Base-by-base conservation (phyloP, 257 asterid genomes). In the Capsicum pubescens region DNA sequence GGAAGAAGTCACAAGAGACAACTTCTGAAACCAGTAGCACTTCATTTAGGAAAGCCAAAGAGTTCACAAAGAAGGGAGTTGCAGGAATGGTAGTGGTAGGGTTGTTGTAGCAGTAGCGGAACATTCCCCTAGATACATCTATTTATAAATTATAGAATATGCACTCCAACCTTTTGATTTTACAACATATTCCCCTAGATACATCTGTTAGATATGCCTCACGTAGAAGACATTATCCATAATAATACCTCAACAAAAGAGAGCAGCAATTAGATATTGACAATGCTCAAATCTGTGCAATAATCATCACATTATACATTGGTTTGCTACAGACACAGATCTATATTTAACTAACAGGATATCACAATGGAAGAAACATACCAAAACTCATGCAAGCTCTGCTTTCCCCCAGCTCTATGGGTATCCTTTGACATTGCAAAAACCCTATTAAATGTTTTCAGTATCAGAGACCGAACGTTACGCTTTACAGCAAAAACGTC, bases 381-480 rank as follows among this genome's bases (percentile, higher is more conserved):
- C 84, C 84, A 82, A 82, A 82, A 67, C 61, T 82, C 79, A 82
- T 82, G 68, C 84, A 82, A 54, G 67, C 84, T 82, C 42, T 82
- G 84, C 32, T 82, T 71, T 15, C 80, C 80, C 56, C 77, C 84
- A 50, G 79, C 84, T 57, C 55, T 82, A 19, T 59, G 55, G n/a
- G 84, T 54, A 46, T 71, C 77, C 67, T 52, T 82, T 32, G 80
- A 71, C 59, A 67, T 72, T 46, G 84, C 84, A 17, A 72, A 67
- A 57, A 50, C 74, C 84, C 84, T 82, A 72, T 50, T 12, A n/a
- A 82, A 26, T 21, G 19, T 50, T 26, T 44, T 48, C 32, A 81
- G 61, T 50, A 64, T 81, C 78, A 81, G 64, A 50, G 44, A 12
- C 21, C 11, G 21, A 74, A 6, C 42, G 42, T 48, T 60, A 74